Conservation (phyloP, 495 filamentous ascomycete species). For the Bathelium albidoporum region DNA sequence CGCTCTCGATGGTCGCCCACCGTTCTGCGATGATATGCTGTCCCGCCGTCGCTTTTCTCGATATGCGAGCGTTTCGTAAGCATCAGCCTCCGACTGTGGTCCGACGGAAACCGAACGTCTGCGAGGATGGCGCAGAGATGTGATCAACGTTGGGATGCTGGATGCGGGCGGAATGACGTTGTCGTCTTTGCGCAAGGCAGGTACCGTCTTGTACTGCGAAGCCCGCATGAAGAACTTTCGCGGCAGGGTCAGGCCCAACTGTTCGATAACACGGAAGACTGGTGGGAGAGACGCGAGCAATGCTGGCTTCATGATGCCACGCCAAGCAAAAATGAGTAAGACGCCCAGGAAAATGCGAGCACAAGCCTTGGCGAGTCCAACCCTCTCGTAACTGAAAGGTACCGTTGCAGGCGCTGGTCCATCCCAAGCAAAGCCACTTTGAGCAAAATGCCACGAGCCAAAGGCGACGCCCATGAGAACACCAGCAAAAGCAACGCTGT, state of each 20-base stretch:
- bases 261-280: slow-evolving; percentile 76
- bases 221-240: slow-evolving; percentile 83
- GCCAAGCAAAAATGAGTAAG: slow-evolving; percentile 74
- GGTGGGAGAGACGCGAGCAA: slow-evolving; percentile 70
- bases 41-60: slow-evolving; percentile 71
- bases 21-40: slow-evolving; percentile 39
- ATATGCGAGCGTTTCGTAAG: slow-evolving; percentile 92
- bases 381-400: slow-evolving; percentile 50
- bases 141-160: slow-evolving; percentile 69
- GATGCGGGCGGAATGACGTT: slow-evolving; percentile 78
- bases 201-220: slow-evolving; percentile 81
- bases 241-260: slow-evolving; percentile 63
- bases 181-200: slow-evolving; percentile 64
- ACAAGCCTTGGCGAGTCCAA: slow-evolving; percentile 51
- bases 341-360: slow-evolving; percentile 69
- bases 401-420: slow-evolving; percentile 50
- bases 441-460: slow-evolving; percentile 65
- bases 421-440: slow-evolving; percentile 43
- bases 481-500: slow-evolving; percentile 85
- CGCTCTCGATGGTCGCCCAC: background rate
- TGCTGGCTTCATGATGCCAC: slow-evolving; percentile 74
- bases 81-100: slow-evolving; percentile 90
- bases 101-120: slow-evolving; percentile 80
- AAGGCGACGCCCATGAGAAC: slow-evolving; percentile 73
- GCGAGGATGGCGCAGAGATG: slow-evolving; percentile 67